Evolutionary conservation across 2,329 filamentous ascomycete species (phyloP), one percentile per base, ranked within the genome.

Genomic region (Fusarium agapanthi): DNA sequence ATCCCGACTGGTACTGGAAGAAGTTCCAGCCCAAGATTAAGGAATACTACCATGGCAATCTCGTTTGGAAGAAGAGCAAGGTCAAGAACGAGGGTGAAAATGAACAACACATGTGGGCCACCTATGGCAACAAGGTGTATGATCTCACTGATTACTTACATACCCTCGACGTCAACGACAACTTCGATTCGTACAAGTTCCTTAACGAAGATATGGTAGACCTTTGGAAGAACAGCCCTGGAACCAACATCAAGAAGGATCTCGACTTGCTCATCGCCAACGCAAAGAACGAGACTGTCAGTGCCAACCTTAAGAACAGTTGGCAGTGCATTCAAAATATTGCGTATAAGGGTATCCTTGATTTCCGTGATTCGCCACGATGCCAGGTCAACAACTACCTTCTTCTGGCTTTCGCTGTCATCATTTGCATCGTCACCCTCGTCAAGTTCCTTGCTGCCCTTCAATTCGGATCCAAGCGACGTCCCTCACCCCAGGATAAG

Each of bases 301-400:
- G 82, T 65, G 82, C 83, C 40, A 81, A 83, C 26, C 87, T 93
- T 58, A 69, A 80, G 30, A 93, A 94, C 82, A 94, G 90, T 71
- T 82, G 95, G 77, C 91, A 91, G 76, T 99, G 96, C 81, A 88
- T 98, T 73, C 88, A 95, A 76, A 93, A 95, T 74, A 87, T 90
- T 26, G 98, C 97, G 81, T 96, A 94, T 77, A 87, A 92, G 55
- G 96, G 95, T 56, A 92, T 91, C 69, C 88, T 90, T 1, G 96
- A 99, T 81, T 98, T 98, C 87, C 90, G 96, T 54, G 84, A 93
- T 26, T 86, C 88, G 2, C 81, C 94, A 5, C 89, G 87, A 74
- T 99, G 96, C 80, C 90, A 93, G 76, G 91, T 94, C 78, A 97
- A 97, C 86, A 95, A 95, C 83, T 98, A 94, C 82, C 91, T 98